Conservation (phyloP, 2,329 filamentous ascomycete genomes). For the Aspergillus tanneri region DNA sequence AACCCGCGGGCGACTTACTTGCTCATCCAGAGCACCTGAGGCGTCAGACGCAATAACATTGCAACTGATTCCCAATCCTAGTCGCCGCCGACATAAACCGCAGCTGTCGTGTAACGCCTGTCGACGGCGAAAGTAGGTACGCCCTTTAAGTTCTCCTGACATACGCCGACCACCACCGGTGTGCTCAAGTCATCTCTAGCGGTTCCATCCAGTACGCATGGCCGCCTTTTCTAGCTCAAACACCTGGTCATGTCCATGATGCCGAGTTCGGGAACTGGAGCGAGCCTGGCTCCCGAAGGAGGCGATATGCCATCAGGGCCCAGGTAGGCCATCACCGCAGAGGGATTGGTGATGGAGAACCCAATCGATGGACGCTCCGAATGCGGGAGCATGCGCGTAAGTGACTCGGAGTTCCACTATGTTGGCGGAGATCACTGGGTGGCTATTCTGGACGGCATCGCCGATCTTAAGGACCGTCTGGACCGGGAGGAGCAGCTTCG, state of each 20-base stretch:
- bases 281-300: not conserved
- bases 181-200: constrained; percentile 33
- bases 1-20: no score
- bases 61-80: no score
- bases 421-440: constrained; percentile 30
- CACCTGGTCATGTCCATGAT: constrained; percentile 57
- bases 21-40: no score
- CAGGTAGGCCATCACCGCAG: not conserved
- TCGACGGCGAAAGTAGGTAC: constrained; percentile 36
- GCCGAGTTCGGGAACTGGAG: constrained; percentile 4
- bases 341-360: not conserved
- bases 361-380: constrained; percentile 13
- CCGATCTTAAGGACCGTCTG: constrained; percentile 27
- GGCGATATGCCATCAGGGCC: not conserved
- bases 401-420: constrained; percentile 22
- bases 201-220: constrained; percentile 52
- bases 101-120: constrained; percentile 40
- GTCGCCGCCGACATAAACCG: constrained; percentile 35
- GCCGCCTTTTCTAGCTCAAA: constrained; percentile 58
- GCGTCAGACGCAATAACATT: no score
- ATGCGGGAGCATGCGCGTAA: constrained; percentile 23
- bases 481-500: constrained; percentile 20
- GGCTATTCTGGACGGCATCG: constrained; percentile 27
- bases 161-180: constrained; percentile 34
- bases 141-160: constrained; percentile 19